Conservation (phyloP, 306 rosid genomes). For the Hippophae tibetana region DNA sequence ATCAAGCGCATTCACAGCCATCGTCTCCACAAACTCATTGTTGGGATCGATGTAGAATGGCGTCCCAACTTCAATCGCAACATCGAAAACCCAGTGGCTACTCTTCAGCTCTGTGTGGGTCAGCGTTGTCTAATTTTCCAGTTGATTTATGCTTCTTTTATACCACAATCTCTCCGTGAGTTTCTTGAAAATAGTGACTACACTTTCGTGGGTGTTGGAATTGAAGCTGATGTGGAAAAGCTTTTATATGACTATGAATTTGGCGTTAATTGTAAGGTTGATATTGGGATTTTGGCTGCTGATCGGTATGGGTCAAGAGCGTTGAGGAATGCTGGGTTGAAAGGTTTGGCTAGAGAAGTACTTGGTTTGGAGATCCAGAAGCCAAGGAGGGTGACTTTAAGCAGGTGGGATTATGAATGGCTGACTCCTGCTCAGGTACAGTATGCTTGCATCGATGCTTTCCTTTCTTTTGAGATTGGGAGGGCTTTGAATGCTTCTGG, state of each 20-base stretch:
- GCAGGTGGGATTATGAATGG: neutral
- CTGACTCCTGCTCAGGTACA: neutral
- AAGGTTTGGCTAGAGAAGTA: neutral
- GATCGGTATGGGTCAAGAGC: neutral
- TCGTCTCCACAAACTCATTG: slow-evolving; percentile 2
- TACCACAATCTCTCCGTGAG: neutral
- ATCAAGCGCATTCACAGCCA: slow-evolving; percentile 5
- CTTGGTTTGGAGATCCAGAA: neutral
- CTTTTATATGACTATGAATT: neutral
- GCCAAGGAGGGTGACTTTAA: neutral
- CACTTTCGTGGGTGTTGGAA: slow-evolving; percentile 1
- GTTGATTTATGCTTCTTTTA: neutral
- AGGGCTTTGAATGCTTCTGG: neutral
- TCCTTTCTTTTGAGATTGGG: neutral
- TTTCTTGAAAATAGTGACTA: neutral
- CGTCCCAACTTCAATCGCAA: neutral
- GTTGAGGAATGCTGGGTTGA: neutral
- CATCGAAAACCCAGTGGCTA: neutral
- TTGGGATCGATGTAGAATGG: slow-evolving; percentile 3
- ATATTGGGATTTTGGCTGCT: neutral
- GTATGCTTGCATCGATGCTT: slow-evolving; percentile 4
- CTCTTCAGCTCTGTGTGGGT: slow-evolving; percentile 2
- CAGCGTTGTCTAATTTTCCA: neutral
- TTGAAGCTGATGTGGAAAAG: neutral
- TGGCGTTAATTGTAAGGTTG: neutral